Conservation (phyloP, 202 grass and related monocot species). For the Bolboschoenoplectus hybrid region DNA sequence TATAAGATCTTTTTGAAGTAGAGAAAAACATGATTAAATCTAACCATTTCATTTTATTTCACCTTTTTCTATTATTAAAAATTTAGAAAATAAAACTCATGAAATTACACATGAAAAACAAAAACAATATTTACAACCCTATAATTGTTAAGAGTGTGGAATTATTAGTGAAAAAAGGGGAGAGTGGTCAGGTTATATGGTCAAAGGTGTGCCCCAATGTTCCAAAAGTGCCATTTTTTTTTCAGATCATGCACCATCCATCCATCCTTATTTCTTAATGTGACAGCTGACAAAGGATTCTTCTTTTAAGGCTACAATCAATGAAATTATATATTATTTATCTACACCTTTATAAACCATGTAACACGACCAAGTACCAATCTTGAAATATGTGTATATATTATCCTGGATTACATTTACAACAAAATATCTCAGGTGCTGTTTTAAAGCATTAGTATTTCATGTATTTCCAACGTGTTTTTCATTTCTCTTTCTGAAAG, state of each 20-base stretch:
- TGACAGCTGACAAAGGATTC: conserved; percentile 29
- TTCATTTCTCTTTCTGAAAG: no score
- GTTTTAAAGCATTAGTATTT: neutral
- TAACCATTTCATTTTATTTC: no score
- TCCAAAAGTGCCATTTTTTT: neutral
- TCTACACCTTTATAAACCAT: neutral
- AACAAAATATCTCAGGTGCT: no score
- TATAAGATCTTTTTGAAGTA: no score
- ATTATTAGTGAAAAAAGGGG: conserved; percentile 1
- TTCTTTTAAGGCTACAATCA: conserved; percentile 25
- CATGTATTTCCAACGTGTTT: no score
- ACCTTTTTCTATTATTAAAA: neutral
- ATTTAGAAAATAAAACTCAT: neutral
- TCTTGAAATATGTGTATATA: no score
- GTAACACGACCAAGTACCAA: neutral
- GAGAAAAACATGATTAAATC: no score
- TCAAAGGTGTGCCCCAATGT: conserved; percentile 26
- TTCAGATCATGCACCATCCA: neutral
- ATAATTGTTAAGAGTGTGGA: neutral
- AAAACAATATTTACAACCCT: neutral
- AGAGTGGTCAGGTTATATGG: neutral
- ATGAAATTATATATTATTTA: neutral
- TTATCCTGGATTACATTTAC: no score
- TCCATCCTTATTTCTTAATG: neutral
- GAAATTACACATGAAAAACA: neutral